Evolutionary conservation across 805 yeast species (phyloP), one percentile per base, ranked within the genome.

Genomic region (Grigorovia transvaalensis): DNA sequence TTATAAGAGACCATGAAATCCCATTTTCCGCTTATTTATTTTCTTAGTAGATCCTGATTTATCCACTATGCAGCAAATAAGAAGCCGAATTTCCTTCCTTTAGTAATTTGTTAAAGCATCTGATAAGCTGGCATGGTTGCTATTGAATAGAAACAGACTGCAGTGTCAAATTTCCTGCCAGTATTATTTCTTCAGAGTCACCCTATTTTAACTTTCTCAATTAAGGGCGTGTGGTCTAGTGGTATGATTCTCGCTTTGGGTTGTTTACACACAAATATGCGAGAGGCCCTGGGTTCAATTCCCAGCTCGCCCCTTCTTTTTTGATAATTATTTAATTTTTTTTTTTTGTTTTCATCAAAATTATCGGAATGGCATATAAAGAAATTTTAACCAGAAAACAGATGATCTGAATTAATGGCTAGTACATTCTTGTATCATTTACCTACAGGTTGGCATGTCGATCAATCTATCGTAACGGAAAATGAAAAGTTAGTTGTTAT

Each of bases 391-490:
- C 8, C 19, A 19, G n/a, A n/a, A 17, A 40, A 38, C 18, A 30
- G 20, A 20, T 43, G 23, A 13, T 50, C 45, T 23, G 29, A 33
- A 23, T 20, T 19, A 9, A 86, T 86, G 95, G 90, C 91, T 4
- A 83, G 90, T 53, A 82, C 85, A 0, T 85, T 88, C 59, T 71
- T 88, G 50, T 93, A 95, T 1, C 93, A 88, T 63, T 70, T 88
- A 52, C 79, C 74, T 29, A 77, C 91, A 0, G 96, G 95, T 6
- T 88, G 96, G 97, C 99, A 93, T 63, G 98, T 93, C 35, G 99
- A 93, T 69, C 98, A 93, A 64, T 96, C 99, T 7, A 93, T 93
- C 42, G 74, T 93, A 20, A 80, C 88, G n/a, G 99, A 93, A 63
- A 95, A 86, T 53, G 96, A 88, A 49, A 71, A 96, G 53, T 68